Conservation (phyloP, 2,329 filamentous ascomycete species). For the Curvularia hawaiiensis region DNA sequence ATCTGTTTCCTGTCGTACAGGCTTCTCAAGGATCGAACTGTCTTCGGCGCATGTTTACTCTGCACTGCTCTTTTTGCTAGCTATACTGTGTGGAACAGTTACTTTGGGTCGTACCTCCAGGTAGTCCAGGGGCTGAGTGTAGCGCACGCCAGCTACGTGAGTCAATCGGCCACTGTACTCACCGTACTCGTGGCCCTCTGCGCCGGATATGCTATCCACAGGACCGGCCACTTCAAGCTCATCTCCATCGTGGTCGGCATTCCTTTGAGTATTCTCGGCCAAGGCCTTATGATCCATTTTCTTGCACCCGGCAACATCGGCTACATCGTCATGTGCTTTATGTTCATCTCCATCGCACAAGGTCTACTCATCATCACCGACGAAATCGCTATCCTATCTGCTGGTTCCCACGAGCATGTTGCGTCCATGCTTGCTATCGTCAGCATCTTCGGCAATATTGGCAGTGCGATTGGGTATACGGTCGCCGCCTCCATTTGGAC, state of each 20-base stretch:
- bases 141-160: slow-evolving; percentile 41
- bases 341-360: slow-evolving; percentile 33
- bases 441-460: slow-evolving; percentile 65
- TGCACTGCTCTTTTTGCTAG: slow-evolving; percentile 40
- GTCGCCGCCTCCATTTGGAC: slow-evolving; percentile 69
- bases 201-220: slow-evolving; percentile 19
- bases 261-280: slow-evolving; percentile 27
- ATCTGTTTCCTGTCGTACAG: slow-evolving; percentile 49
- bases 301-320: slow-evolving; percentile 30
- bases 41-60: slow-evolving; percentile 58
- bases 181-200: slow-evolving; percentile 20
- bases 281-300: slow-evolving; percentile 38
- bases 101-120: slow-evolving; percentile 47
- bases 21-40: slow-evolving; percentile 42
- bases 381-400: slow-evolving; percentile 41
- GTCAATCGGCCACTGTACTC: slow-evolving; percentile 40
- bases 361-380: slow-evolving; percentile 32
- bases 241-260: slow-evolving; percentile 23
- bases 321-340: slow-evolving; percentile 39
- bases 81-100: slow-evolving; percentile 43
- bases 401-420: slow-evolving; percentile 50
- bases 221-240: slow-evolving; percentile 27
- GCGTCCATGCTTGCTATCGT: slow-evolving; percentile 51
- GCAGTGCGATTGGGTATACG: slow-evolving; percentile 49
- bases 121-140: slow-evolving; percentile 40